A percentile compares a stretch with the other conserved stretches of the same genome.
These are phyloP conservation scores for Sphagnurus paluster DNA, from an alignment of 1,284 basidiomycete genomes.

Conservation along the genomic window DNA sequence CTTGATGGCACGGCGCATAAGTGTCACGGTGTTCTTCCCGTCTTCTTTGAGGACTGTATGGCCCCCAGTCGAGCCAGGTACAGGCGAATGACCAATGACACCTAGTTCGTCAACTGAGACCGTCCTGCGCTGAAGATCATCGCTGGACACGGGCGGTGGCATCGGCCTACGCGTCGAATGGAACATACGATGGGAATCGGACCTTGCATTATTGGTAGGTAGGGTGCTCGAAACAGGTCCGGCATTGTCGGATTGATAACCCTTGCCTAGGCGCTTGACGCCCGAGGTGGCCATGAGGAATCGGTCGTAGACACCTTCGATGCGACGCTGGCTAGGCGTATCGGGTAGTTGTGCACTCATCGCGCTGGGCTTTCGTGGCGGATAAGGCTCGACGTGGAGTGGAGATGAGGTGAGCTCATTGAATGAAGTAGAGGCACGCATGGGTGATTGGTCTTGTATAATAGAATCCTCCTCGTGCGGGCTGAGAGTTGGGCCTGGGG, in stretches of 20 bases:
- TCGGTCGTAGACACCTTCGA: conserved; percentile 74
- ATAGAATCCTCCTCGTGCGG: conserved; percentile 30
- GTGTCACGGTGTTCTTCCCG: conserved; percentile 47
- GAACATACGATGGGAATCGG: conserved; percentile 51
- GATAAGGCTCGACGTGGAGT: conserved; percentile 62
- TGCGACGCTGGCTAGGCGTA: conserved; percentile 53
- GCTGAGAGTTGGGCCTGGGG: conserved; percentile 15
- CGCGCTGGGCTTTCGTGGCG: conserved; percentile 40
- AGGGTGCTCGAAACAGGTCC: conserved; percentile 36
- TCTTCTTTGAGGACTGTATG: conserved; percentile 41
- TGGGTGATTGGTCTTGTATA: conserved; percentile 25
- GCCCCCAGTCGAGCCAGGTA: conserved; percentile 22
- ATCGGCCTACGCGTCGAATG: conserved; percentile 51
- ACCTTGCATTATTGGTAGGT: conserved; percentile 26
- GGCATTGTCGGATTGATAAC: conserved; percentile 68
- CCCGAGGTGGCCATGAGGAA: conserved; percentile 77
- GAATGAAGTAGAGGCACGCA: conserved; percentile 32
- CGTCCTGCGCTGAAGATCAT: conserved; percentile 43
- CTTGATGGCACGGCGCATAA: conserved; percentile 67
- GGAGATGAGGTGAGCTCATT: conserved; percentile 63
- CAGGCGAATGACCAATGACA: conserved; percentile 35
- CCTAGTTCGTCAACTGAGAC: conserved; percentile 58
- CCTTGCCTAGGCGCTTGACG: conserved; percentile 71
- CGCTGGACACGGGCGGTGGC: conserved; percentile 68
- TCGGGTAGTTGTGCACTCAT: conserved; percentile 39